Evolutionary conservation across 1,139 yeast species (phyloP), one percentile per base, ranked within the genome.

Genomic region (Saccharomyces hybrid): DNA sequence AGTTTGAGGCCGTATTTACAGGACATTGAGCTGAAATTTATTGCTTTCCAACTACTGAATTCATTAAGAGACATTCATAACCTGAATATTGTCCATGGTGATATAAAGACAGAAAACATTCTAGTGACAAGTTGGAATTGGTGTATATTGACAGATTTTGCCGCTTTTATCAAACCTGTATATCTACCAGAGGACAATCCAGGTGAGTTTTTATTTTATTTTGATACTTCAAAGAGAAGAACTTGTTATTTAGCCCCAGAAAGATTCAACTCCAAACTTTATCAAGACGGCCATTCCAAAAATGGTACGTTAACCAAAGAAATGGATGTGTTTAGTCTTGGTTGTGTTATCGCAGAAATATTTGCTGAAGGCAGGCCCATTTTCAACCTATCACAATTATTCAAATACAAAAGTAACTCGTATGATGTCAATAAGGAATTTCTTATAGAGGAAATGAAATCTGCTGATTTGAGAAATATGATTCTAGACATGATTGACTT

Each of bases 221-320:
- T 90, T 68, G 98, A 93, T 71, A 87, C 93, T 3, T 87, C 96
- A 1, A 89, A 82, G 65, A 75, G 98, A 60, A 77, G 96, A 64
- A 81, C 84, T 2, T 93, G 99, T 70, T 93, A 91, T 68, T 72
- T 95, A 52, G 98, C 99, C 0, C 99, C 99, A 0, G 99, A 95
- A 68, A 73, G 99, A 59, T 93, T 95, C 66, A 64, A 72, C 27
- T 64, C 70, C 5, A 60, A 59, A 28, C 59, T 62, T 21, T 67
- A 68, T 50, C 66, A 67, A 6, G 49, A 50, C n/a, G 42, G 42
- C n/a, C 53, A 57, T 53, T 70, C 70, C 12, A 73, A 75, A 27
- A 66, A 69, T 27, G 77, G 75, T 0, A 66, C 68, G n/a, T 66
- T 89, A 26, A 80, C 84, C 0, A 75, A 77, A 44, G 80, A 79